These are phyloP conservation scores for Fraxinus greggii DNA, from an alignment of 305 asterid genomes.

Conservation along the genomic window DNA sequence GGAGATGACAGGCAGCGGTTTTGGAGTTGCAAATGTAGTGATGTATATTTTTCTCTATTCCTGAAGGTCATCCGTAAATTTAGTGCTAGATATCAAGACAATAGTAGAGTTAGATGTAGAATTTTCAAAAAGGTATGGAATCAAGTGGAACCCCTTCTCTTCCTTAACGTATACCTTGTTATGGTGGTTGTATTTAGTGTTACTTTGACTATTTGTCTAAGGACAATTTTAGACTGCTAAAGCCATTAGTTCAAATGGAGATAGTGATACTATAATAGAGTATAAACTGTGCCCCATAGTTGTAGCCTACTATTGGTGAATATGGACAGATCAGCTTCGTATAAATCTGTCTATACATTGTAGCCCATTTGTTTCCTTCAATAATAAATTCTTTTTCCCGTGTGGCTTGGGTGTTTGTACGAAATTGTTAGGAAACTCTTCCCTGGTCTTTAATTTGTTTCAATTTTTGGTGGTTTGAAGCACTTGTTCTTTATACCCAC, in stretches of 20 bases:
- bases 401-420: background rate
- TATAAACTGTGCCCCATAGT: background rate
- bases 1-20: background rate
- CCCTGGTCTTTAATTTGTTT: background rate
- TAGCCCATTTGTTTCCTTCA: background rate
- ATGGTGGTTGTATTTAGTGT: background rate
- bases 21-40: background rate
- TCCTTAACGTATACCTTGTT: background rate
- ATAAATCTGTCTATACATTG: background rate
- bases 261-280: background rate
- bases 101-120: background rate
- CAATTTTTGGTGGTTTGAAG: background rate
- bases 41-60: background rate
- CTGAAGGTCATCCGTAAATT: background rate
- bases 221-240: background rate
- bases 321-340: slow-evolving; percentile 10
- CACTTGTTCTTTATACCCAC: background rate
- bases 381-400: background rate
- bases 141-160: background rate
- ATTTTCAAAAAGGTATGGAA: background rate
- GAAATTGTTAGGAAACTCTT: background rate
- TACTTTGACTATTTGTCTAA: background rate
- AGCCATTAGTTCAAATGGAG: background rate
- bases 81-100: background rate
- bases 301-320: slow-evolving; percentile 5